These are phyloP conservation scores for Cardamine chenopodiifolia DNA, from an alignment of 345 rosid genomes.

Conservation along the genomic window DNA sequence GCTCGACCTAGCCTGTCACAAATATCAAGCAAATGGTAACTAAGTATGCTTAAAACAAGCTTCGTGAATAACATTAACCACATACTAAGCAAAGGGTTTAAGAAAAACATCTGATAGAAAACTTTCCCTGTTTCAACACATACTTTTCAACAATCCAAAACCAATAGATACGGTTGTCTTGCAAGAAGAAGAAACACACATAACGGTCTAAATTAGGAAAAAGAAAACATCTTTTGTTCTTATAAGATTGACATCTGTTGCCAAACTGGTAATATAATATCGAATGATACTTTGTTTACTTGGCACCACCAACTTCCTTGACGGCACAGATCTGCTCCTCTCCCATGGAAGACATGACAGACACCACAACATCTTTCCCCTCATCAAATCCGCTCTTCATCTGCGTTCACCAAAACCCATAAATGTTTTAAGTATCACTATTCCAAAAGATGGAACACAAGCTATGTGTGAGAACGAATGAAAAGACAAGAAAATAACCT, in stretches of 20 bases:
- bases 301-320: constrained; percentile 68
- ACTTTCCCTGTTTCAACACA: constrained; percentile 30
- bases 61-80: neutral
- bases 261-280: constrained; percentile 35
- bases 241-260: constrained; percentile 23
- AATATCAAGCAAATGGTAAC: neutral
- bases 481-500: constrained; percentile 46
- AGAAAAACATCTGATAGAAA: constrained; percentile 22
- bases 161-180: constrained; percentile 38
- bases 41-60: neutral
- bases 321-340: constrained; percentile 89
- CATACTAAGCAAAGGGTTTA: neutral
- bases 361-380: constrained; percentile 77
- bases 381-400: constrained; percentile 74
- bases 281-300: constrained; percentile 46
- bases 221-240: constrained; percentile 26
- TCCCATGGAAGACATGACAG: constrained; percentile 89
- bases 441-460: neutral
- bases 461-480: neutral
- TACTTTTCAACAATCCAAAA: constrained; percentile 38
- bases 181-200: constrained; percentile 33
- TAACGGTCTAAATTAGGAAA: constrained; percentile 36
- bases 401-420: constrained; percentile 37
- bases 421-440: neutral
- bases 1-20: neutral